Conservation (phyloP, 2,329 filamentous ascomycete genomes). For the Clonostachys byssicola region DNA sequence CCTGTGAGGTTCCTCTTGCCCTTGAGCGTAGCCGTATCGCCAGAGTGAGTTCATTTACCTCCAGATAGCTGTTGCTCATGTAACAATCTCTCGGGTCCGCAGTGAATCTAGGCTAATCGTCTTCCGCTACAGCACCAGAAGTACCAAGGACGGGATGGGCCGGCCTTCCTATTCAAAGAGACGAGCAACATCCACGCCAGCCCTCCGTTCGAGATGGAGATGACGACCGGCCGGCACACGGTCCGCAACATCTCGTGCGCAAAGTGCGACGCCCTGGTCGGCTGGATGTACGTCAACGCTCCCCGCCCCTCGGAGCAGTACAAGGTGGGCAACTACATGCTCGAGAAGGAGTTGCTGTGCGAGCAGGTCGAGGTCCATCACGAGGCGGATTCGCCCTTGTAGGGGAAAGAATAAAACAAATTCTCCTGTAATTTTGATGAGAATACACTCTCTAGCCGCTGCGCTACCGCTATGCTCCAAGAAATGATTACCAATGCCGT, state of each 20-base stretch:
- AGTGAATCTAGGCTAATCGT: no score
- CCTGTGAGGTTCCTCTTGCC: conserved; percentile 91
- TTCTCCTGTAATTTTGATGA: no score
- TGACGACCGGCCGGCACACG: conserved; percentile 94
- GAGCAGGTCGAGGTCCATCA: conserved; percentile 22
- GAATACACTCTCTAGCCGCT: no score
- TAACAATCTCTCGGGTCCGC: no score
- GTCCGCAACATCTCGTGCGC: conserved; percentile 90
- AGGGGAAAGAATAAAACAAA: no score
- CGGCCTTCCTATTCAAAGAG: conserved; percentile 91
- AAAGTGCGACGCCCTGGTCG: conserved; percentile 88
- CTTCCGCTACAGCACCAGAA: no score
- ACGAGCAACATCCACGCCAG: conserved; percentile 87
- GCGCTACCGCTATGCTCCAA: no score
- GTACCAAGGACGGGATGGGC: conserved; percentile 92
- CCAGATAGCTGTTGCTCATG: no score
- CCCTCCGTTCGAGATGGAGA: conserved; percentile 86
- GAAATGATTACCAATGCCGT: no score
- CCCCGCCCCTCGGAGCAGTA: conserved; percentile 92
- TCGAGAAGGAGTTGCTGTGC: conserved; percentile 87
- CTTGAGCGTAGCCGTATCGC: no score
- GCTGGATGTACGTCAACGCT: conserved; percentile 99
- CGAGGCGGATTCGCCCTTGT: no score
- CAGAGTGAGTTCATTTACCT: no score
- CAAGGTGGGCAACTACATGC: conserved; percentile 97